A percentile compares a stretch with the other conserved stretches of the same genome.
phyloP scores from a whole-genome alignment of 768 basidiomycete genomes.

The Podaxis sp. region DNA sequence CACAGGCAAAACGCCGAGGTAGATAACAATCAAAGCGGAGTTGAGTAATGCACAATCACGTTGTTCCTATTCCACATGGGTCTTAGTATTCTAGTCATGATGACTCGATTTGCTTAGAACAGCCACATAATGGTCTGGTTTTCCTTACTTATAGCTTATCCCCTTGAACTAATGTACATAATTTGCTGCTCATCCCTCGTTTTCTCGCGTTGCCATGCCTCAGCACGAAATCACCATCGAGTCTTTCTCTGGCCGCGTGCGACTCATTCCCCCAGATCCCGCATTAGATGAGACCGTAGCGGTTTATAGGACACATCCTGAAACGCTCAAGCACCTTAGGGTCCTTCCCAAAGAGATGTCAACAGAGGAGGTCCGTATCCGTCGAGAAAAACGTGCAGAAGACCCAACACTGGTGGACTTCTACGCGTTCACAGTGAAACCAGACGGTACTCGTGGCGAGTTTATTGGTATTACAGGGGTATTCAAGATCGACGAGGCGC shows the following conservation, averaged over 20 bases:
- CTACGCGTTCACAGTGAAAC: constrained; percentile 30
- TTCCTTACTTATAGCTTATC: neutral
- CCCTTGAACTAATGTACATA: neutral
- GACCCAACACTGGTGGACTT: constrained; percentile 36
- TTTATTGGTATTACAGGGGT: constrained; percentile 39
- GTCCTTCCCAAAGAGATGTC: constrained; percentile 38
- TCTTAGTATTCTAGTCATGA: neutral
- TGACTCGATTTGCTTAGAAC: neutral
- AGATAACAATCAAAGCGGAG: neutral
- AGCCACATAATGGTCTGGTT: neutral
- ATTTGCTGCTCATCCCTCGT: neutral
- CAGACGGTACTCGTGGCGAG: constrained; percentile 23
- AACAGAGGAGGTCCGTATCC: constrained; percentile 33
- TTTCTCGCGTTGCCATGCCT: constrained; percentile 7
- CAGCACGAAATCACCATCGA: constrained; percentile 27
- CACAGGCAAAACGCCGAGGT: constrained; percentile 19
- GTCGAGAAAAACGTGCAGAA: constrained; percentile 34
- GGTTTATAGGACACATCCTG: constrained; percentile 37
- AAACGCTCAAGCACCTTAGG: constrained; percentile 35
- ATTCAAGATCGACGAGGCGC: constrained; percentile 35
- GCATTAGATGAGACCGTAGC: constrained; percentile 36
- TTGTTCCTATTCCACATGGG: no score
- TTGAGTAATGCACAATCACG: neutral
- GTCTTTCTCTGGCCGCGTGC: constrained; percentile 35
- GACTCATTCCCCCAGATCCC: constrained; percentile 32